These are phyloP conservation scores for Cucurbita moschata DNA, from an alignment of 306 rosid genomes.

Conservation along the genomic window DNA sequence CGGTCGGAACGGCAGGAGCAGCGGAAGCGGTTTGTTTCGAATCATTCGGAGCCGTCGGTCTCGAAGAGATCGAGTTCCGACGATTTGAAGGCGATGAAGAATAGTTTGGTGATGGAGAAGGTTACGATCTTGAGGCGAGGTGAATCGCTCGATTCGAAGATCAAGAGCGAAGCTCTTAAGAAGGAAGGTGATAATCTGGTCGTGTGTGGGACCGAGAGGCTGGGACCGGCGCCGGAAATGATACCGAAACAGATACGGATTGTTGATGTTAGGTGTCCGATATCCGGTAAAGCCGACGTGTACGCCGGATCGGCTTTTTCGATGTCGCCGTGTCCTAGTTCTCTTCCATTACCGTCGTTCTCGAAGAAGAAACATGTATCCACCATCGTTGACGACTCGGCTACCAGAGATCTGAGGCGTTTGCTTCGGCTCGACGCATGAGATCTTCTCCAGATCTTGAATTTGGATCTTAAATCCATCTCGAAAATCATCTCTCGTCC, in stretches of 20 bases:
- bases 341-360: constrained; percentile 79
- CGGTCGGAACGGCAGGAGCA: constrained; percentile 29
- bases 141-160: constrained; percentile 46
- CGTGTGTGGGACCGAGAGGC: constrained; percentile 33
- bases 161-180: constrained; percentile 23
- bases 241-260: constrained; percentile 32
- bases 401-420: constrained; percentile 77
- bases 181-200: constrained; percentile 31
- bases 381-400: constrained; percentile 41
- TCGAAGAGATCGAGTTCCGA: constrained; percentile 26
- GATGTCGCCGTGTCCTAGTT: constrained; percentile 69
- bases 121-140: constrained; percentile 70
- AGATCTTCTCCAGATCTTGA: background rate
- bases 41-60: constrained; percentile 12
- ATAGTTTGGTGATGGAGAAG: constrained; percentile 34
- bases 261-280: constrained; percentile 13
- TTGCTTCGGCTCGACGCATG: constrained; percentile 51
- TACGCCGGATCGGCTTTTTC: constrained; percentile 88
- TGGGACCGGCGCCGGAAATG: constrained; percentile 42
- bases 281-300: constrained; percentile 14
- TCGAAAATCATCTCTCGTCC: background rate
- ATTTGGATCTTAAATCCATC: background rate
- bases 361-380: constrained; percentile 31
- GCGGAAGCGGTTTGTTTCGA: constrained; percentile 9
- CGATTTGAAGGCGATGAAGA: constrained; percentile 24